Evolutionary conservation across 495 filamentous ascomycete genomes (phyloP).

Genomic region (Aspergillus nidulans): DNA sequence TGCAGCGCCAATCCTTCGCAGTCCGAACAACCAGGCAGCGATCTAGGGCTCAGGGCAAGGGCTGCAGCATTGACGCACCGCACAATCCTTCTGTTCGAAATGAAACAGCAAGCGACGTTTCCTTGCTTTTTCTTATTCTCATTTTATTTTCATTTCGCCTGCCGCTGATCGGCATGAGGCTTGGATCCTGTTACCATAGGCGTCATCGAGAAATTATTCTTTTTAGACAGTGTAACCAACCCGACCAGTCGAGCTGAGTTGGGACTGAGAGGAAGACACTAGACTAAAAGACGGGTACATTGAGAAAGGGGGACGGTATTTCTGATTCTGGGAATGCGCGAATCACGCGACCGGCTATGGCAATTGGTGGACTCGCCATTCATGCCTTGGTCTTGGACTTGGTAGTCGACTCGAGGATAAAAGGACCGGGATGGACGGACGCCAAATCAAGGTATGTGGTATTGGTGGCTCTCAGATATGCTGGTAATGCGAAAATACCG

Average conservation of each 20-base stretch:
- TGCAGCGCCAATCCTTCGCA: background rate
- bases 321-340: background rate
- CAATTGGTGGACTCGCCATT: no score
- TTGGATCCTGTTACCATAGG: background rate
- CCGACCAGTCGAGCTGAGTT: background rate
- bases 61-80: no score
- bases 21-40: background rate
- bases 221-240: constrained; percentile 4
- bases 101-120: background rate
- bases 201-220: background rate
- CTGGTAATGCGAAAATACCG: background rate
- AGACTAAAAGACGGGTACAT: background rate
- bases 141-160: constrained; percentile 1
- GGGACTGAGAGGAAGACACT: background rate
- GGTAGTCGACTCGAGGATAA: background rate
- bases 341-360: constrained; percentile 3
- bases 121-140: constrained; percentile 6
- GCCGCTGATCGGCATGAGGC: constrained; percentile 19
- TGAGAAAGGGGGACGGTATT: no score
- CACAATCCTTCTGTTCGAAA: constrained; percentile 7
- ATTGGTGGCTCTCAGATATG: background rate
- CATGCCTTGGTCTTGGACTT: constrained; percentile 1
- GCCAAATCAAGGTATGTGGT: background rate
- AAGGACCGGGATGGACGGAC: background rate
- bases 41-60: constrained; percentile 25